phyloP scores from a whole-genome alignment of 2,329 filamentous ascomycete species.

The Tolypocladium cylindrosporum region DNA sequence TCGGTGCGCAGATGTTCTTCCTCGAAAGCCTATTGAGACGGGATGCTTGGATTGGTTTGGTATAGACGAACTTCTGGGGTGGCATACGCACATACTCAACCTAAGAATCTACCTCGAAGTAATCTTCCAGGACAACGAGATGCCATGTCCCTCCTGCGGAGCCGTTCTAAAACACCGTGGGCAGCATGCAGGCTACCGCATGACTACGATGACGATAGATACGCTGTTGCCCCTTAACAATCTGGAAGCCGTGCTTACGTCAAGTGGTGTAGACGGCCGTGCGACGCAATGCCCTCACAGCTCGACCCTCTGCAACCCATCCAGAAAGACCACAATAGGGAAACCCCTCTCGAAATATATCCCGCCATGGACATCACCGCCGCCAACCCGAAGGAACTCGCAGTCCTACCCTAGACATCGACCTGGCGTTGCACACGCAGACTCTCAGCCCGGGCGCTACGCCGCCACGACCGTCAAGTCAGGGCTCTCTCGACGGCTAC shows the following conservation, averaged over 20 bases:
- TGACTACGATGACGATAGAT: not conserved
- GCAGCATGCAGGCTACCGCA: conserved; percentile 31
- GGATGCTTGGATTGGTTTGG: too few species aligned
- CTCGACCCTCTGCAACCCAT: conserved; percentile 54
- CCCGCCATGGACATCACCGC: conserved; percentile 43
- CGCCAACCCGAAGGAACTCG: conserved; percentile 29
- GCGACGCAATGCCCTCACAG: not conserved
- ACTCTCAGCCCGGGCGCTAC: too few species aligned
- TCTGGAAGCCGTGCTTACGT: too few species aligned
- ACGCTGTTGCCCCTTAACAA: not conserved
- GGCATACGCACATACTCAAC: conserved; percentile 63
- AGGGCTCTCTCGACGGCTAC: too few species aligned
- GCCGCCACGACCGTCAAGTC: too few species aligned
- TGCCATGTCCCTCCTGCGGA: conserved; percentile 42
- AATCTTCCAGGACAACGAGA: conserved; percentile 26
- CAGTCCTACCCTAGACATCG: conserved; percentile 43
- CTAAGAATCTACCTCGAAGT: conserved; percentile 57
- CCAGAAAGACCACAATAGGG: conserved; percentile 45
- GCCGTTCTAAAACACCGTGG: conserved; percentile 37
- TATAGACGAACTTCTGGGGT: conserved; percentile 60
- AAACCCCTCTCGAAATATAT: conserved; percentile 50
- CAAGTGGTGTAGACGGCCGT: not conserved
- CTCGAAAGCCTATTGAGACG: too few species aligned
- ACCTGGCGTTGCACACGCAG: too few species aligned
- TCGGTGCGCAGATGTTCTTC: not conserved